These are phyloP conservation scores for Fistulinella cinereoalba DNA, from an alignment of 1,284 basidiomycete species.

Conservation along the genomic window DNA sequence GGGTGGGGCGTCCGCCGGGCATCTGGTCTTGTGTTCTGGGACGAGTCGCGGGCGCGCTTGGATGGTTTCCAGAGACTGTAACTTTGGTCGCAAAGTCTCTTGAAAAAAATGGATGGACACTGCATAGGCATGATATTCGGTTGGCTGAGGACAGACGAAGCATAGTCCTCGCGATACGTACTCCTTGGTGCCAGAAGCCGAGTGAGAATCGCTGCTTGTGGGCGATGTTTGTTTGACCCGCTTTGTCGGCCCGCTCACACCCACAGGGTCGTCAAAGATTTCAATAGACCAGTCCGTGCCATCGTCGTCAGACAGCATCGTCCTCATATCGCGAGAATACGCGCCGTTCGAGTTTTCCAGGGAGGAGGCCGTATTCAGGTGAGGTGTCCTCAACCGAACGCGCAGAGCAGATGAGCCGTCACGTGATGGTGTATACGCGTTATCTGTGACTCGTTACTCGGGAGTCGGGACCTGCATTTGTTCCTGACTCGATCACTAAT, in stretches of 20 bases:
- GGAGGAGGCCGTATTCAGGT: no score
- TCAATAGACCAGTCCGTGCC: constrained; percentile 33
- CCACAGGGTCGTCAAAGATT: constrained; percentile 28
- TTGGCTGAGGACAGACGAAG: constrained; percentile 16
- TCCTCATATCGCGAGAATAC: constrained; percentile 16
- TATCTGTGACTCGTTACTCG: no score
- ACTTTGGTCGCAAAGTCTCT: constrained; percentile 15
- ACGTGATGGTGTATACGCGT: no score
- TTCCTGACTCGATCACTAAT: no score
- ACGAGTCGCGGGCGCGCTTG: neutral
- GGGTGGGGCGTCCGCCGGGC: no score
- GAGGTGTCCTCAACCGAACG: no score
- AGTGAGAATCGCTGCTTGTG: neutral
- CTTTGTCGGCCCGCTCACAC: constrained; percentile 12
- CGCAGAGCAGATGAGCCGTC: no score
- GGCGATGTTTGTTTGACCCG: constrained; percentile 24
- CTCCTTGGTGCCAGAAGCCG: constrained; percentile 8
- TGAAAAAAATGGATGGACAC: constrained; percentile 16
- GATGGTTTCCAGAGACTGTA: neutral
- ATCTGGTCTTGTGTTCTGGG: neutral
- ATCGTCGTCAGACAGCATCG: constrained; percentile 13
- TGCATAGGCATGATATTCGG: constrained; percentile 4
- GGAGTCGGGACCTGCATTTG: no score
- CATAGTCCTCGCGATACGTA: constrained; percentile 15
- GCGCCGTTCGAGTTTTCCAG: no score